phyloP scores from a whole-genome alignment of 2,329 filamentous ascomycete genomes.

The Mycogone perniciosa region DNA sequence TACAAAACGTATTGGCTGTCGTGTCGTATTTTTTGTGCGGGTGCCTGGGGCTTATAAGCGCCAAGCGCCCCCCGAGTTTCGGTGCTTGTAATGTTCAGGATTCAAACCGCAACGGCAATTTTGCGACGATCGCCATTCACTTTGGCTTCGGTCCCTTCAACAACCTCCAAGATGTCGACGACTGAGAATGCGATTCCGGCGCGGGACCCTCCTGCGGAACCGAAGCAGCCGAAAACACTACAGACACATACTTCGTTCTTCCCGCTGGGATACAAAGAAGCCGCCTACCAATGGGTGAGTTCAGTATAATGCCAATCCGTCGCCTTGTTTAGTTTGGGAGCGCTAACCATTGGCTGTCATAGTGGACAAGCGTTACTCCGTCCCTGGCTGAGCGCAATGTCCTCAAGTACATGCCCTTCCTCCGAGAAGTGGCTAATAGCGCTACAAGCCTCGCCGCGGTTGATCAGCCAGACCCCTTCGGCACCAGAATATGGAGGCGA shows the following conservation, averaged over 20 bases:
- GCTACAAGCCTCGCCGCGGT: constrained; percentile 38
- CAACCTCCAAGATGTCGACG: constrained; percentile 27
- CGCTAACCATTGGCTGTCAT: constrained; percentile 14
- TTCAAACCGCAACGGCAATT: constrained; percentile 33
- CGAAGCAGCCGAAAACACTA: constrained; percentile 22
- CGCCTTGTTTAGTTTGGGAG: background rate
- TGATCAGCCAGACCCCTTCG: constrained; percentile 66
- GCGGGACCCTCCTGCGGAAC: constrained; percentile 15
- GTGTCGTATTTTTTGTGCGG: background rate
- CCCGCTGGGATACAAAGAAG: constrained; percentile 85
- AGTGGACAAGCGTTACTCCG: constrained; percentile 85
- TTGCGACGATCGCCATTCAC: constrained; percentile 37
- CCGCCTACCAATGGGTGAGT: constrained; percentile 82
- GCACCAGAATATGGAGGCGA: constrained; percentile 78
- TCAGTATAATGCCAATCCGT: background rate
- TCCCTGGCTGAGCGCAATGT: constrained; percentile 82
- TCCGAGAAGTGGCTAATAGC: constrained; percentile 69
- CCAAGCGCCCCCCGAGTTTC: constrained; percentile 14
- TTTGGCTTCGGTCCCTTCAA: constrained; percentile 14
- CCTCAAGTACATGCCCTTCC: constrained; percentile 76
- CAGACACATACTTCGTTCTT: constrained; percentile 50
- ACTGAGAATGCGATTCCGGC: constrained; percentile 23
- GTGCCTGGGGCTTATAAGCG: constrained; percentile 20
- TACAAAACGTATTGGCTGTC: no score
- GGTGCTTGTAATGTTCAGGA: constrained; percentile 39